These are phyloP conservation scores for Salix koriyanagi DNA, from an alignment of 345 rosid genomes.

Conservation along the genomic window DNA sequence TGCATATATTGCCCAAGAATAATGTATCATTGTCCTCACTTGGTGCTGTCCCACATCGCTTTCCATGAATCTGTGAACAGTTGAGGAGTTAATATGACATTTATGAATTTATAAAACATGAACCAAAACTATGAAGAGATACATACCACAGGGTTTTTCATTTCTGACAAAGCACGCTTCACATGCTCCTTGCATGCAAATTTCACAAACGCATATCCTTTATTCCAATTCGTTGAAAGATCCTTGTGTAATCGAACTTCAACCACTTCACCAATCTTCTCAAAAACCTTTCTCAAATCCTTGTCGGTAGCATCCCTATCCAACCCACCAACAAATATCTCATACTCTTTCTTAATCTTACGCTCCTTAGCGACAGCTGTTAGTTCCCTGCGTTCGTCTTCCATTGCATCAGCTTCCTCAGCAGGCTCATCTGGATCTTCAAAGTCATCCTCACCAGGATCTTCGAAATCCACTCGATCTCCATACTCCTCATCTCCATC, in stretches of 20 bases:
- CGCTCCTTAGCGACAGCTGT: slow-evolving; percentile 45
- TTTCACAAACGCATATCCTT: slow-evolving; percentile 65
- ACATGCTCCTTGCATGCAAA: slow-evolving; percentile 54
- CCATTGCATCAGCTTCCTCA: slow-evolving; percentile 38
- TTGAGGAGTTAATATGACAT: slow-evolving; percentile 1
- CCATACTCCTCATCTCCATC: slow-evolving; percentile 52
- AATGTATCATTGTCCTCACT: slow-evolving; percentile 65
- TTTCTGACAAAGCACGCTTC: slow-evolving; percentile 50
- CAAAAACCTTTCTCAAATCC: slow-evolving; percentile 52
- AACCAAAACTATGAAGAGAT: slow-evolving; percentile 3
- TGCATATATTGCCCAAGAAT: slow-evolving; percentile 62
- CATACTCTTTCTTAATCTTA: slow-evolving; percentile 52
- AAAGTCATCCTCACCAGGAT: slow-evolving; percentile 48
- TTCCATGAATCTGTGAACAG: slow-evolving; percentile 49
- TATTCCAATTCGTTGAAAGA: slow-evolving; percentile 43
- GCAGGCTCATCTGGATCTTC: slow-evolving; percentile 43
- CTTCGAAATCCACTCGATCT: slow-evolving; percentile 54
- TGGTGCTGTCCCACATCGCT: slow-evolving; percentile 60
- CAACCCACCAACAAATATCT: slow-evolving; percentile 60
- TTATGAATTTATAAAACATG: neutral
- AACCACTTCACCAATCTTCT: slow-evolving; percentile 51
- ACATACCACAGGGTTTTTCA: slow-evolving; percentile 60
- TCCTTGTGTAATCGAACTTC: slow-evolving; percentile 52
- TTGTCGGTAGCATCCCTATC: slow-evolving; percentile 56
- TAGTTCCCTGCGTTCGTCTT: slow-evolving; percentile 48